Conservation (phyloP, 805 yeast species). For the Wickerhamiella brachini region DNA sequence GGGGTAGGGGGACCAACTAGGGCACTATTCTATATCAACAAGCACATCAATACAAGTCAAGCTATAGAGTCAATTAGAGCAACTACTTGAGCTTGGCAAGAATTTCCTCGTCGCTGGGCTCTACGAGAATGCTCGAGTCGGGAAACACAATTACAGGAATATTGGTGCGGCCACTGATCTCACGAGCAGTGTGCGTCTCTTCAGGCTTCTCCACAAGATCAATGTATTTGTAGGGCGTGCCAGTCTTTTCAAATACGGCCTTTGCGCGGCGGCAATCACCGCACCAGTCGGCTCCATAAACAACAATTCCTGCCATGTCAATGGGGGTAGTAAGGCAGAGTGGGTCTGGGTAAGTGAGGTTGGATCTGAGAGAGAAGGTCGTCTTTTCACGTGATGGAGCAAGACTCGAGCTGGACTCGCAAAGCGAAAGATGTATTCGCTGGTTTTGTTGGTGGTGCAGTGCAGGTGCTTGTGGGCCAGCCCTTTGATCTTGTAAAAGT, state of each 20-base stretch:
- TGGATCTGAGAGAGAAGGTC: not conserved
- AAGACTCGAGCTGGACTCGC: slow-evolving; percentile 21
- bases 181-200: slow-evolving; percentile 9
- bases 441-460: slow-evolving; percentile 43
- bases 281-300: slow-evolving; percentile 21
- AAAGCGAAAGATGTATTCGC: slow-evolving; percentile 41
- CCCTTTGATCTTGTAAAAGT: slow-evolving; percentile 63
- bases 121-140: slow-evolving; percentile 13
- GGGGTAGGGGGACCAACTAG: too few species aligned
- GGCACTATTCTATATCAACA: too few species aligned
- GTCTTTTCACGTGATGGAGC: slow-evolving; percentile 6
- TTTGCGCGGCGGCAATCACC: slow-evolving; percentile 18
- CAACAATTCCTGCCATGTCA: slow-evolving; percentile 1
- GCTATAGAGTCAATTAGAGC: too few species aligned
- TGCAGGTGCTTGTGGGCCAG: slow-evolving; percentile 44
- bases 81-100: slow-evolving; percentile 6
- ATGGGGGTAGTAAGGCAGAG: too few species aligned
- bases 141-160: slow-evolving; percentile 16
- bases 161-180: slow-evolving; percentile 12
- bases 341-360: too few species aligned
- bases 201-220: slow-evolving; percentile 16
- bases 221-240: slow-evolving; percentile 12
- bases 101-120: slow-evolving; percentile 16
- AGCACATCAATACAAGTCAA: too few species aligned
- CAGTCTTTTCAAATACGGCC: slow-evolving; percentile 7